A percentile compares a stretch with the other conserved stretches of the same genome.
phyloP scores from a whole-genome alignment of 2,329 filamentous ascomycete genomes.

The Botrytis paeoniae region DNA sequence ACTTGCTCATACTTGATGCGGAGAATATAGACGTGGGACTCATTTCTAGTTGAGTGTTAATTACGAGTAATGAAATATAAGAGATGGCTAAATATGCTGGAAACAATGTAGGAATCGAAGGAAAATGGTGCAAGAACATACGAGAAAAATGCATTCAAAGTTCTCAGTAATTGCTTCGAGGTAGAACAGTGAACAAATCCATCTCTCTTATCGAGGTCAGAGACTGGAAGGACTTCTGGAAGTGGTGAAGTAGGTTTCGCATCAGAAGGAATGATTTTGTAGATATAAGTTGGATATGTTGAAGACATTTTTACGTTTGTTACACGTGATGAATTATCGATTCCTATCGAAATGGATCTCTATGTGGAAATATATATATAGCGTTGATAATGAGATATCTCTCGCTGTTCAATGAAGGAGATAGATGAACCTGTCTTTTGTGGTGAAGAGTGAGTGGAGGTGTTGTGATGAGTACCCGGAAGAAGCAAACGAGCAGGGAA shows the following conservation, averaged over 20 bases:
- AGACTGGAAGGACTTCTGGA: slow-evolving; percentile 32
- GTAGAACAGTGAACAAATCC: slow-evolving; percentile 35
- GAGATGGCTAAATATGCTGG: background rate
- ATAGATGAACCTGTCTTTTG: background rate
- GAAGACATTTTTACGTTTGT: slow-evolving; percentile 22
- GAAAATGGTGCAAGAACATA: background rate
- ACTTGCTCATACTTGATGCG: slow-evolving; percentile 31
- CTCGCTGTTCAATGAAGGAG: background rate
- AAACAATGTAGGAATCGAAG: background rate
- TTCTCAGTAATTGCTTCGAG: slow-evolving; percentile 31
- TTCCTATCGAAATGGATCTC: background rate
- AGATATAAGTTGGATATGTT: slow-evolving; percentile 33
- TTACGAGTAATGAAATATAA: slow-evolving; percentile 20
- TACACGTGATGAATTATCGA: background rate
- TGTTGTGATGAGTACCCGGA: too few relatives aligned
- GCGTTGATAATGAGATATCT: background rate
- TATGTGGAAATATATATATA: background rate
- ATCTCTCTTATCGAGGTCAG: slow-evolving; percentile 32
- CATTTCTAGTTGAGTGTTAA: background rate
- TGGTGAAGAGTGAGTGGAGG: too few relatives aligned
- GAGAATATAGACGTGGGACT: slow-evolving; percentile 29
- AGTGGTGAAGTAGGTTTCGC: slow-evolving; percentile 29
- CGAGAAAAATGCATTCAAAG: slow-evolving; percentile 33
- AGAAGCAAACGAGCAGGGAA: background rate
- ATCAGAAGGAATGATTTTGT: slow-evolving; percentile 35